Evolutionary conservation across 352 stramenopile species (phyloP).

Genomic region (Blastocystis sp.): DNA sequence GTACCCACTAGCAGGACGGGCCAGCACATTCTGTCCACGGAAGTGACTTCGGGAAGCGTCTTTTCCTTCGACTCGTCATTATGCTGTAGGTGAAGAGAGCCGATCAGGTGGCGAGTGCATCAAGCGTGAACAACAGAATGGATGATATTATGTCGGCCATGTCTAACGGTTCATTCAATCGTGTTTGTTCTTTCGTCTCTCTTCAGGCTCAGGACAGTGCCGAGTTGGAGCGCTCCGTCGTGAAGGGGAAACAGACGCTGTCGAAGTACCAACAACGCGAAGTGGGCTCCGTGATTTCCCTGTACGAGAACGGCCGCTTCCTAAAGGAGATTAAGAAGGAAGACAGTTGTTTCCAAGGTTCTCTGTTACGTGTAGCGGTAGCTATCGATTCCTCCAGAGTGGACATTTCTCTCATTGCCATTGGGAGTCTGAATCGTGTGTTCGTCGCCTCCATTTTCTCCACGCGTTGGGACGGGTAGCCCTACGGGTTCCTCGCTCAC

Average conservation of each 20-base stretch:
- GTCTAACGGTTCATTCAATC: neutral
- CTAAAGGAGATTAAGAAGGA: neutral
- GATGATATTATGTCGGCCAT: neutral
- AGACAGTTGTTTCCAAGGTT: neutral
- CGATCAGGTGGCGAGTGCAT: neutral
- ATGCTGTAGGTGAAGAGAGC: neutral
- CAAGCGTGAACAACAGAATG: neutral
- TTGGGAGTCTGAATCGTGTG: slow-evolving; percentile 16
- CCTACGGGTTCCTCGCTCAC: neutral
- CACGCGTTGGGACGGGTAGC: slow-evolving; percentile 30
- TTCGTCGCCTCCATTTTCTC: slow-evolving; percentile 12
- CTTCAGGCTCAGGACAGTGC: neutral
- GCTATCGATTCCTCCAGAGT: neutral
- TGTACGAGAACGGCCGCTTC: neutral
- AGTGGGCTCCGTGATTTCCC: neutral
- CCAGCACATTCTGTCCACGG: no score
- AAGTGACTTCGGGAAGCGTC: no score
- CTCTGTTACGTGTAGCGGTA: neutral
- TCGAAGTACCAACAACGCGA: neutral
- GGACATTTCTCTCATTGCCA: slow-evolving; percentile 16
- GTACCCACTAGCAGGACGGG: no score
- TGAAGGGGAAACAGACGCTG: neutral
- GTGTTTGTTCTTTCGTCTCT: neutral
- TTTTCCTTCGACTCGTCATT: neutral
- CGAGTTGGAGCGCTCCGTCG: neutral